Conservation (phyloP, 2,329 filamentous ascomycete genomes). For the Hypoxylon sp. region DNA sequence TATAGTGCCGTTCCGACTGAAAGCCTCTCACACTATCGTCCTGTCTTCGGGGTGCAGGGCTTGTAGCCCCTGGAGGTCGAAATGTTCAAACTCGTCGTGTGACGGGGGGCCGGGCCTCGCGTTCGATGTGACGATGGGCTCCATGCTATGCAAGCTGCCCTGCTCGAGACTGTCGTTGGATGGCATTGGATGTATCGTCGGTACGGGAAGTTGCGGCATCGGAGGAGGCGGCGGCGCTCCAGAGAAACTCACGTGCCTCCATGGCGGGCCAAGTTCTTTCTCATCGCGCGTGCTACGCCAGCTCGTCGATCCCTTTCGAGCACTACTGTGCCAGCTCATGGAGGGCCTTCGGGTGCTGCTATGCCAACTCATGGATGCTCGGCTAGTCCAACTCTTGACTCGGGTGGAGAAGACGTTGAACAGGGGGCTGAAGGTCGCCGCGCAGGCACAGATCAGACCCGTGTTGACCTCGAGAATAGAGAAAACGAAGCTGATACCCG, state of each 20-base stretch:
- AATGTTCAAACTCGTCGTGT: constrained; percentile 34
- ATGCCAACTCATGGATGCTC: constrained; percentile 29
- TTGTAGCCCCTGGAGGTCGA: constrained; percentile 38
- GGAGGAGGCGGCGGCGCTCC: constrained; percentile 10
- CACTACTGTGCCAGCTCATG: constrained; percentile 7
- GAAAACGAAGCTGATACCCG: constrained; percentile 43
- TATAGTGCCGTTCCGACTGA: background rate
- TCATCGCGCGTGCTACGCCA: constrained; percentile 27
- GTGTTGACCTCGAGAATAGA: constrained; percentile 45
- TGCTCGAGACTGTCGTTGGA: constrained; percentile 27
- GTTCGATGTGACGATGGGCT: constrained; percentile 25
- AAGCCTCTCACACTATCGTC: constrained; percentile 18
- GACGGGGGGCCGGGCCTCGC: constrained; percentile 29
- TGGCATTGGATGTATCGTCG: background rate
- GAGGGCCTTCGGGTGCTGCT: constrained; percentile 17
- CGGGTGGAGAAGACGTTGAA: constrained; percentile 30
- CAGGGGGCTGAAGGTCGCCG: constrained; percentile 41
- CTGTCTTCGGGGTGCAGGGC: constrained; percentile 32
- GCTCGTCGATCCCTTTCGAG: constrained; percentile 14
- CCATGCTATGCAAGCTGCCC: constrained; percentile 12
- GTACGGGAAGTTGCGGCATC: constrained; percentile 19
- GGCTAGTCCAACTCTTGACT: constrained; percentile 30
- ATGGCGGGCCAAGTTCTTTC: constrained; percentile 19
- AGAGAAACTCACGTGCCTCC: constrained; percentile 18
- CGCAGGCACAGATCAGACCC: constrained; percentile 44